Conservation (phyloP, 192 early-diverging fungal genomes). For the Coemansia sp. region DNA sequence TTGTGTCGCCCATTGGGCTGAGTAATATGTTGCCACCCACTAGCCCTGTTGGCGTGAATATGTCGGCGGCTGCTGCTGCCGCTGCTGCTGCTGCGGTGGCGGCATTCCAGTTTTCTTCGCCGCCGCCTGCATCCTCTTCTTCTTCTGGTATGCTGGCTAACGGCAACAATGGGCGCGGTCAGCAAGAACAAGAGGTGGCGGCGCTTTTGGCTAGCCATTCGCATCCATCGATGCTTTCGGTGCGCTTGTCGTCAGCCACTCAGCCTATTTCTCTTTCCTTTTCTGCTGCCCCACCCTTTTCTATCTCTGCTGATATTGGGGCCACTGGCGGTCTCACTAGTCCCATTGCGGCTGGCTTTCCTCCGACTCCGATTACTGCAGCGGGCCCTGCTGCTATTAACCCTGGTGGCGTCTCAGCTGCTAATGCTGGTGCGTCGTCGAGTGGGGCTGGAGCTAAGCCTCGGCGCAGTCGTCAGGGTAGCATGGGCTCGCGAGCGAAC, state of each 20-base stretch:
- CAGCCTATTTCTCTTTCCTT: not conserved
- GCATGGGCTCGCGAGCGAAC: not conserved
- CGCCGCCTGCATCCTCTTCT: not conserved
- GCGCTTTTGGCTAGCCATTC: not conserved
- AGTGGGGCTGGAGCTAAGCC: not conserved
- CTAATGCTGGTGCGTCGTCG: not conserved
- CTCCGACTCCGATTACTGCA: not conserved
- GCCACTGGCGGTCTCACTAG: not conserved
- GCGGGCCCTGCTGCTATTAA: not conserved
- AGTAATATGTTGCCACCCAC: constrained; percentile 11
- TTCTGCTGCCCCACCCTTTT: not conserved
- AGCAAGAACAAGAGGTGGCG: constrained; percentile 4
- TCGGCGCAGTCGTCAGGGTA: not conserved
- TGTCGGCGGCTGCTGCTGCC: constrained; percentile 17
- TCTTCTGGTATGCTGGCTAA: not conserved
- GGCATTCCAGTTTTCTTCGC: constrained; percentile 37
- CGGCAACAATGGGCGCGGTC: not conserved
- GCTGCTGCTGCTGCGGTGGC: constrained; percentile 31
- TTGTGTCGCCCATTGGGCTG: constrained; percentile 33
- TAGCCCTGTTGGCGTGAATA: not conserved
- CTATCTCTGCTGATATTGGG: not conserved
- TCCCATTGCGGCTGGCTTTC: not conserved
- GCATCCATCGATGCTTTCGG: not conserved
- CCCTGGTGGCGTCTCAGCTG: not conserved
- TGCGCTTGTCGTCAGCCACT: not conserved